These are phyloP conservation scores for Daldinia eschscholtzii DNA, from an alignment of 2,329 filamentous ascomycete genomes.

Conservation along the genomic window DNA sequence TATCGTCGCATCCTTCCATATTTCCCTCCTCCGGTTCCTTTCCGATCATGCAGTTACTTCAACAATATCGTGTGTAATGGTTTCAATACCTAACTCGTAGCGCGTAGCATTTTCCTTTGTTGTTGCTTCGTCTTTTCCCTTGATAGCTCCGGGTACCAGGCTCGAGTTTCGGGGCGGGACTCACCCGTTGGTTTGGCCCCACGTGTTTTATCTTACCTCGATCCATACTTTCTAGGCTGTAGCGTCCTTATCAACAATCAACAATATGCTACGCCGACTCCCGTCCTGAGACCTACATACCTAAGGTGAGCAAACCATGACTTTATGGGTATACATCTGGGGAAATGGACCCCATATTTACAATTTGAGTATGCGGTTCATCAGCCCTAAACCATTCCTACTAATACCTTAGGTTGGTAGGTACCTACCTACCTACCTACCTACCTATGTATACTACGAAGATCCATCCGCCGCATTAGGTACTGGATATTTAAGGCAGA, in stretches of 20 bases:
- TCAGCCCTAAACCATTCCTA: no score
- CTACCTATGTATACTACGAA: background rate
- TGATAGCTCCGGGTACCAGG: background rate
- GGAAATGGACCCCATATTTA: background rate
- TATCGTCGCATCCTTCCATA: constrained; percentile 1
- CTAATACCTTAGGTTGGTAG: no score
- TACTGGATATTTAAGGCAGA: background rate
- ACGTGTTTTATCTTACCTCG: constrained; percentile 8
- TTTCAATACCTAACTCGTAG: background rate
- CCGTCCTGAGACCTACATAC: no score
- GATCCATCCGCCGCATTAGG: no score
- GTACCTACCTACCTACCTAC: background rate
- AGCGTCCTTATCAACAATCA: background rate
- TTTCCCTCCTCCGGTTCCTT: background rate
- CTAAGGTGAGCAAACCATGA: no score
- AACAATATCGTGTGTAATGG: background rate
- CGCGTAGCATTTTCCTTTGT: background rate
- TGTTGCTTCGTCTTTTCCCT: background rate
- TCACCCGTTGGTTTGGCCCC: background rate
- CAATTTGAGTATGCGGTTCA: no score
- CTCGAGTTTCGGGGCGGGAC: background rate
- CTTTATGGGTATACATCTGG: no score
- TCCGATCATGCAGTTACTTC: background rate
- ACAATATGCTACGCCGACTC: background rate
- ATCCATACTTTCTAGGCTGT: constrained; percentile 2